These are phyloP conservation scores for Lactarius psammicola DNA, from an alignment of 768 basidiomycete species.

Conservation along the genomic window DNA sequence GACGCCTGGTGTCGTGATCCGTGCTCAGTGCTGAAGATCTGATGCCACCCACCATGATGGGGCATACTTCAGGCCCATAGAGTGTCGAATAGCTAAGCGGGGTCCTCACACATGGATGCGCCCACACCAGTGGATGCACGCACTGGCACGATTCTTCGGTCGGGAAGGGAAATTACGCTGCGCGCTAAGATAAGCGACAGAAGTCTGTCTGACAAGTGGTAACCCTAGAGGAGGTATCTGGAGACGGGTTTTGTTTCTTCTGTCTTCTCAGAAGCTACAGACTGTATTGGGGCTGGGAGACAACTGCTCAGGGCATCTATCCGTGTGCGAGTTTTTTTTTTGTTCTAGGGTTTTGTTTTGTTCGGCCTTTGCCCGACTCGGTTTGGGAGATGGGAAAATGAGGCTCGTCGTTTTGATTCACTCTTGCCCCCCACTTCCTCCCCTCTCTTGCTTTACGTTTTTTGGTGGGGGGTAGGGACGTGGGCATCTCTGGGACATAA, in stretches of 20 bases:
- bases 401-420: not conserved
- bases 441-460: not conserved
- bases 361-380: not conserved
- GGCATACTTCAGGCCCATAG: not conserved
- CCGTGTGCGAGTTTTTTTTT: not conserved
- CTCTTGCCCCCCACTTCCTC: not conserved
- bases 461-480: not conserved
- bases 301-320: not conserved
- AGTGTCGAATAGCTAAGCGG: not conserved
- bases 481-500: not conserved
- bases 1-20: not conserved
- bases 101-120: not conserved
- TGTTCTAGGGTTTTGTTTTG: not conserved
- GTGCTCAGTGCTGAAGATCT: not conserved
- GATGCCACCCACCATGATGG: not conserved
- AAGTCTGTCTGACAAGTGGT: not conserved
- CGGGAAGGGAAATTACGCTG: not conserved
- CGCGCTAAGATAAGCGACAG: slow-evolving; percentile 5
- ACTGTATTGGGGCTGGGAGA: not conserved
- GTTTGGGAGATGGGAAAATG: not conserved
- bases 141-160: not conserved
- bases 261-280: not conserved
- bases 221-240: not conserved
- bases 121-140: not conserved
- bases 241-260: not conserved